Evolutionary conservation across 2,329 filamentous ascomycete genomes (phyloP), one percentile per base, ranked within the genome.

Genomic region (Neopestalotiopsis sp.): DNA sequence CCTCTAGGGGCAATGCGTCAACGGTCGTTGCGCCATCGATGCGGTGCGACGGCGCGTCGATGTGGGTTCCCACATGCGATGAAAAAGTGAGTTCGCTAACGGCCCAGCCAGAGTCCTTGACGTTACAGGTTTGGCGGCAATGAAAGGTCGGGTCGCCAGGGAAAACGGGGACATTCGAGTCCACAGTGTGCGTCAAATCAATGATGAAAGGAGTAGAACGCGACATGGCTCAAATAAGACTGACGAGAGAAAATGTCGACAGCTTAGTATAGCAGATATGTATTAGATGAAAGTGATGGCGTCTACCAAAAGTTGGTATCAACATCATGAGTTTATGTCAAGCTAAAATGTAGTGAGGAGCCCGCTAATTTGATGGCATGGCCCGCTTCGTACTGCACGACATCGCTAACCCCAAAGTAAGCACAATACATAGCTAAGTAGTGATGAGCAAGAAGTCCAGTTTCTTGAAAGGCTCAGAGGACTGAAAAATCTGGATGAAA

Each of bases 91-190:
- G 61, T 7, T 64, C 38, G 61, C 61, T 64, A 4, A 64, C 61
- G 10, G 61, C 61, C 61, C 61, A 64, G 38, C 40, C 61, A 4
- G 38, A 45, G 2, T 64, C 61, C 38, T 34, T 20, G 40, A 64
- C 28, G 10, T 17, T 49, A 12, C 61, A 64, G 12, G 61, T 17
- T 28, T 64, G 61, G 14, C 61, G 61, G 40, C 61, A 64, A 10
- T 64, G 61, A 28, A 64, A 64, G 38, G 61, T 14, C 14, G 61
- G 61, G 42, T 64, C 61, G 28, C 61, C 61, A 9, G 61, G 61
- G 28, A 49, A 64, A 13, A 64, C 40, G 42, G 38, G n/a, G 3
- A 49, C 40, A 28, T 64, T 53, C 20, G n/a, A 24, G 28, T 64
- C 61, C 20, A 64, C 10, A 17, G 61, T n/a, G 61, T 64, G 61